phyloP scores from a whole-genome alignment of 495 filamentous ascomycete species.

The Annulohypoxylon bovei region DNA sequence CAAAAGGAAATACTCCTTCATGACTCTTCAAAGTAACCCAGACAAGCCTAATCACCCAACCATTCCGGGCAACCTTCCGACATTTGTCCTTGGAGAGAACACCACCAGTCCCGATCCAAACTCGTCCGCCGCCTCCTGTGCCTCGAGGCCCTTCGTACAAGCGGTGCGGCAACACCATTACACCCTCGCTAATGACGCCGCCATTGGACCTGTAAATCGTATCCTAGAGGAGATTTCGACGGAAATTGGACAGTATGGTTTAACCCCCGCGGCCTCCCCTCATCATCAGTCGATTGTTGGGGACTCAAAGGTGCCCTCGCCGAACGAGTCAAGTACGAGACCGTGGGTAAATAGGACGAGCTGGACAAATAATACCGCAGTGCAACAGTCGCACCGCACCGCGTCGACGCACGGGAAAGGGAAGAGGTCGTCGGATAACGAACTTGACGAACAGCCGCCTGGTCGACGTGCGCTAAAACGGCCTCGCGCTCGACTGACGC shows the following conservation, averaged over 20 bases:
- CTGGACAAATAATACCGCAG: slow-evolving; percentile 11
- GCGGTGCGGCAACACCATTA: slow-evolving; percentile 31
- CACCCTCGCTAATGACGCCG: slow-evolving; percentile 34
- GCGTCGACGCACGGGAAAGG: slow-evolving; percentile 32
- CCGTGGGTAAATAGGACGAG: slow-evolving; percentile 15
- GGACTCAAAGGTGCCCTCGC: slow-evolving; percentile 29
- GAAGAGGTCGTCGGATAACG: slow-evolving; percentile 41
- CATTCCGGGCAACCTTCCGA: slow-evolving; percentile 34
- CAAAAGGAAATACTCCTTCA: slow-evolving; percentile 41
- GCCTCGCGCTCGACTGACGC: slow-evolving; percentile 42
- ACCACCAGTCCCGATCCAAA: slow-evolving; percentile 34
- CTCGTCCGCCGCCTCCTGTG: slow-evolving; percentile 22
- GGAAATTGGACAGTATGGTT: slow-evolving; percentile 44
- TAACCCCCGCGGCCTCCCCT: slow-evolving; percentile 33
- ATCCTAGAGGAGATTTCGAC: slow-evolving; percentile 43
- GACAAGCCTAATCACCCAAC: slow-evolving; percentile 40
- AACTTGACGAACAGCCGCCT: slow-evolving; percentile 32
- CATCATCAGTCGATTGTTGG: slow-evolving; percentile 35
- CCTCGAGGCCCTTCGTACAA: slow-evolving; percentile 23
- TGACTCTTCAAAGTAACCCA: slow-evolving; percentile 44
- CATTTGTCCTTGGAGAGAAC: slow-evolving; percentile 34
- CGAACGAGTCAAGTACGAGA: slow-evolving; percentile 30
- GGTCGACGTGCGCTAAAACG: slow-evolving; percentile 39
- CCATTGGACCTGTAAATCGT: slow-evolving; percentile 30
- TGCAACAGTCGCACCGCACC: slow-evolving; percentile 34